Evolutionary conservation across 1,284 basidiomycete species (phyloP).

Genomic region (Hypsizygus ulmarius): DNA sequence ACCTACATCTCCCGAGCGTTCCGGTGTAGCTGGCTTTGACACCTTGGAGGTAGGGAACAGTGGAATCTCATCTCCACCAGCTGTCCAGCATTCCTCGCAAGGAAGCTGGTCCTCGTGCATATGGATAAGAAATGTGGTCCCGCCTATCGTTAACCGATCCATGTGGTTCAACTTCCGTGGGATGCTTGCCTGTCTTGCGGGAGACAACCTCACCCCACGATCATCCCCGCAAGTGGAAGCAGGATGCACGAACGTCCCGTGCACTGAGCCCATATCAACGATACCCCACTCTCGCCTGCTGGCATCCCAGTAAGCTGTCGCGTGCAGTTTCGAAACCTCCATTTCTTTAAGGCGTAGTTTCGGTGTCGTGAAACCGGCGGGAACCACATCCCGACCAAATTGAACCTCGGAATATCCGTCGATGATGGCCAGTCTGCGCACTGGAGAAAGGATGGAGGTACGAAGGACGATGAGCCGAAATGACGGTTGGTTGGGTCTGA

Average conservation of each 20-base stretch:
- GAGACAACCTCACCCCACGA: conserved; percentile 53
- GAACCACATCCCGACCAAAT: conserved; percentile 63
- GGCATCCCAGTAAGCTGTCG: conserved; percentile 69
- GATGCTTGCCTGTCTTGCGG: conserved; percentile 61
- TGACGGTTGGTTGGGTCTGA: conserved; percentile 26
- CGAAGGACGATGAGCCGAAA: conserved; percentile 58
- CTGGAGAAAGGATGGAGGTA: conserved; percentile 49
- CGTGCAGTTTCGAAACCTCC: conserved; percentile 76
- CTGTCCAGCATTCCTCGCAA: conserved; percentile 57
- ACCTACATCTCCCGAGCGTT: conserved; percentile 35
- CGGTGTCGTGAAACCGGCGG: conserved; percentile 48
- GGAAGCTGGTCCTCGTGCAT: conserved; percentile 60
- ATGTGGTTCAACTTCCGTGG: conserved; percentile 60
- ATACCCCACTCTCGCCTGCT: conserved; percentile 57
- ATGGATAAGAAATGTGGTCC: conserved; percentile 67
- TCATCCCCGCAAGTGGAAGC: conserved; percentile 22
- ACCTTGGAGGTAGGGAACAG: conserved; percentile 44
- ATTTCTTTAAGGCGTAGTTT: conserved; percentile 76
- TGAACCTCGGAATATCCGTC: conserved; percentile 65
- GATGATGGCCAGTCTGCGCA: conserved; percentile 53
- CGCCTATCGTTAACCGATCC: conserved; percentile 63
- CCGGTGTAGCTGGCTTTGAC: conserved; percentile 22
- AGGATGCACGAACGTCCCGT: conserved; percentile 64
- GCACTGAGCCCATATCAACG: conserved; percentile 81
- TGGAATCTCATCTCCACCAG: conserved; percentile 52